Percentiles rank a stretch among this genome's conserved stretches.
Conservation (phyloP, 2,329 filamentous ascomycete species). For the Penicillium nordicum region DNA sequence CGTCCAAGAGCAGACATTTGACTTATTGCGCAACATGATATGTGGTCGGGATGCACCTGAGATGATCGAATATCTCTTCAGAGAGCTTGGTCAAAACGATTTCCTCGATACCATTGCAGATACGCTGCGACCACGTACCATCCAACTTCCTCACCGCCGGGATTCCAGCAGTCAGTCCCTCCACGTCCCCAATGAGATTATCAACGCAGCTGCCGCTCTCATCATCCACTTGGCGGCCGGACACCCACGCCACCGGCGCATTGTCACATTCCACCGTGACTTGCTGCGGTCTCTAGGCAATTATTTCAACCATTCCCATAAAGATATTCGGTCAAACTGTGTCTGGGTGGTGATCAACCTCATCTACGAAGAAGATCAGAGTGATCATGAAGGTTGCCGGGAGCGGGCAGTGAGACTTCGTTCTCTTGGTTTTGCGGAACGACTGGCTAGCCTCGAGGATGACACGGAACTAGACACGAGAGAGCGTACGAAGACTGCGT, state of each 20-base stretch:
- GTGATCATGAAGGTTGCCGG: conserved; percentile 62
- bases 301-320: conserved; percentile 69
- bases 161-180: conserved; percentile 31
- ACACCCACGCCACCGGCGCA: conserved; percentile 70
- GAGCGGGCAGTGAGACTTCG: conserved; percentile 67
- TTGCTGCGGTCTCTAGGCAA: conserved; percentile 69
- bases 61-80: conserved; percentile 85
- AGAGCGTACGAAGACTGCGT: conserved; percentile 76
- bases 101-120: conserved; percentile 77
- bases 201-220: conserved; percentile 74
- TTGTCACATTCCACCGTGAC: conserved; percentile 71
- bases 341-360: conserved; percentile 85
- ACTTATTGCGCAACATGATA: conserved; percentile 87
- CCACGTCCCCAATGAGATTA: conserved; percentile 57
- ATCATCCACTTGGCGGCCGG: conserved; percentile 87
- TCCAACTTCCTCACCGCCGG: conserved; percentile 32
- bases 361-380: conserved; percentile 73
- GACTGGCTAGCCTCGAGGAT: conserved; percentile 59
- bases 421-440: conserved; percentile 66
- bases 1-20: conserved; percentile 86
- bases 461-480: conserved; percentile 78
- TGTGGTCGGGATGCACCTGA: conserved; percentile 58
- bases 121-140: conserved; percentile 62
- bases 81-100: conserved; percentile 68
- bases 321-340: conserved; percentile 71